These are phyloP conservation scores for Syncephalastrum monosporum DNA, from an alignment of 371 early-diverging fungal genomes.

Conservation along the genomic window DNA sequence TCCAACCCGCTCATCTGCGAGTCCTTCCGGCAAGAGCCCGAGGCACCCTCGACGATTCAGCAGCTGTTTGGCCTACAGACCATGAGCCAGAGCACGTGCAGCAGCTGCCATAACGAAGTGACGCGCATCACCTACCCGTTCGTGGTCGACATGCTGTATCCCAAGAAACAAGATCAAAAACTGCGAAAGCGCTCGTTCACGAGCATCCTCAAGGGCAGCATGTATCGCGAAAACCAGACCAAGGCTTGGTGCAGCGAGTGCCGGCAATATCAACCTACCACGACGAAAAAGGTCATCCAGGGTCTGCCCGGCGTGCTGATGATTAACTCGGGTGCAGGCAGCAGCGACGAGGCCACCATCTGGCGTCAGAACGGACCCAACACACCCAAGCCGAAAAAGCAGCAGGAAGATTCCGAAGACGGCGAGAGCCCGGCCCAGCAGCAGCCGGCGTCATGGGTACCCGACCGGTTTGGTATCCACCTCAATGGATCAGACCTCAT, in stretches of 20 bases:
- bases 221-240: constrained; percentile 70
- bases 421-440: constrained; percentile 14
- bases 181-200: constrained; percentile 51
- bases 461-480: constrained; percentile 56
- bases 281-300: constrained; percentile 61
- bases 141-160: constrained; percentile 79
- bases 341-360: constrained; percentile 52
- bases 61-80: constrained; percentile 73
- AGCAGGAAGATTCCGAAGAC: constrained; percentile 3
- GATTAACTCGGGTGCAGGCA: constrained; percentile 67
- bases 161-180: constrained; percentile 47
- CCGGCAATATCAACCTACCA: constrained; percentile 69
- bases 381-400: constrained; percentile 15
- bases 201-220: constrained; percentile 63
- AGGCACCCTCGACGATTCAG: constrained; percentile 60
- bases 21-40: constrained; percentile 10
- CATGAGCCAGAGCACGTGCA: constrained; percentile 61
- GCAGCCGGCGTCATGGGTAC: constrained; percentile 41
- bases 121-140: constrained; percentile 70
- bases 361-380: constrained; percentile 55
- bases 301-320: constrained; percentile 64
- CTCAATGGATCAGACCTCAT: constrained; percentile 44
- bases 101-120: constrained; percentile 58
- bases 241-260: constrained; percentile 82
- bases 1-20: constrained; percentile 38